Evolutionary conservation across 2,329 filamentous ascomycete species (phyloP).

Genomic region (Trichoderma hamatum): DNA sequence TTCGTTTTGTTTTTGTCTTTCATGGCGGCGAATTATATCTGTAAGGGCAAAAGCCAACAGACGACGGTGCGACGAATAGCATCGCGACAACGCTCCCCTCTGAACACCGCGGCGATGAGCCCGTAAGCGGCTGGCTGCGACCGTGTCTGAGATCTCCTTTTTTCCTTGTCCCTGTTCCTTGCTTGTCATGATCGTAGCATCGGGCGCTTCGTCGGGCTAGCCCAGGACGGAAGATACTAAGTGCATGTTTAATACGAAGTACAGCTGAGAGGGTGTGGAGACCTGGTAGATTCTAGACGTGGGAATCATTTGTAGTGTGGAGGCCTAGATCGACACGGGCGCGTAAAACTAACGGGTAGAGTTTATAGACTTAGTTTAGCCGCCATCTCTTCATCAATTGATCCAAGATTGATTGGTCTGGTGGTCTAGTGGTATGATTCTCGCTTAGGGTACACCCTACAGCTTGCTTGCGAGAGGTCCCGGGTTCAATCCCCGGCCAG

Average conservation of each 20-base stretch:
- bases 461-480: slow-evolving; percentile 49
- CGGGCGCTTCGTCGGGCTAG: not conserved
- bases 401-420: slow-evolving; percentile 40
- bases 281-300: not conserved
- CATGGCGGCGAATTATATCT: not conserved
- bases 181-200: not conserved
- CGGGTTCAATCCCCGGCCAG: slow-evolving; percentile 52
- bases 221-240: not conserved
- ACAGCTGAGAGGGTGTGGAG: not conserved
- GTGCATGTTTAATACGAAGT: not conserved
- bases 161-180: not conserved
- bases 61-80: not conserved
- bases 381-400: not conserved
- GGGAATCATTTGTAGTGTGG: not conserved
- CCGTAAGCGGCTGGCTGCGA: not conserved
- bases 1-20: not conserved
- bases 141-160: not conserved
- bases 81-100: not conserved
- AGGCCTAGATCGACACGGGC: not conserved
- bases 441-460: slow-evolving; percentile 62
- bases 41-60: not conserved
- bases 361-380: not conserved
- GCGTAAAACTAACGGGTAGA: not conserved
- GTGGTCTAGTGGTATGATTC: slow-evolving; percentile 72
- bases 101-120: no score